Percentiles rank a stretch among this genome's conserved stretches.
These are phyloP conservation scores for Sicyos baderoa DNA, from an alignment of 306 rosid species.

Conservation along the genomic window DNA sequence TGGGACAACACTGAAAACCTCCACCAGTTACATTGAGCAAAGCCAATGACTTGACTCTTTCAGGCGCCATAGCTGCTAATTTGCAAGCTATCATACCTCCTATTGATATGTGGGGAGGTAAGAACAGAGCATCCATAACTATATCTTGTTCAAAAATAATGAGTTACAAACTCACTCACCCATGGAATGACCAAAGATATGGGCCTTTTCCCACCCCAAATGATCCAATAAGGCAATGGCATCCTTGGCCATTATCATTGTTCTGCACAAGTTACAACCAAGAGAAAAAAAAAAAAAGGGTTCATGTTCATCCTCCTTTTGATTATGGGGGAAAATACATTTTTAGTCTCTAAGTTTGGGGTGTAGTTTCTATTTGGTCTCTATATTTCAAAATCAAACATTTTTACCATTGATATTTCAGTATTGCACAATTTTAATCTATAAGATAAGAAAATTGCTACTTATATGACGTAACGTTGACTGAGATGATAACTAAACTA, in stretches of 20 bases:
- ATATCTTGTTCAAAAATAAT: neutral
- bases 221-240: constrained; percentile 76
- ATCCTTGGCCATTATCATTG: constrained; percentile 78
- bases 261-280: constrained; percentile 49
- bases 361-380: too few species aligned
- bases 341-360: too few species aligned
- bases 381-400: too few species aligned
- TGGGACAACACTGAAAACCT: constrained; percentile 84
- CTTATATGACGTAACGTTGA: too few species aligned
- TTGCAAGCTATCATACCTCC: constrained; percentile 94
- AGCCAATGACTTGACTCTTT: constrained; percentile 73
- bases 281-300: neutral
- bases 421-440: too few species aligned
- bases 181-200: constrained; percentile 94
- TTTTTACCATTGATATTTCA: too few species aligned
- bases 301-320: neutral
- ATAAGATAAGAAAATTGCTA: too few species aligned
- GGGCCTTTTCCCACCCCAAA: constrained; percentile 85
- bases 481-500: too few species aligned
- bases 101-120: constrained; percentile 24
- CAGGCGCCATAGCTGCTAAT: constrained; percentile 81
- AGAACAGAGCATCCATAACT: neutral
- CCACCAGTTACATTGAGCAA: constrained; percentile 87
- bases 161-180: constrained; percentile 54
- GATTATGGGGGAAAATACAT: too few species aligned